Evolutionary conservation across 371 early-diverging fungal genomes (phyloP), one percentile per base, ranked within the genome.

Genomic region (Syncephalastrum contaminatum): DNA sequence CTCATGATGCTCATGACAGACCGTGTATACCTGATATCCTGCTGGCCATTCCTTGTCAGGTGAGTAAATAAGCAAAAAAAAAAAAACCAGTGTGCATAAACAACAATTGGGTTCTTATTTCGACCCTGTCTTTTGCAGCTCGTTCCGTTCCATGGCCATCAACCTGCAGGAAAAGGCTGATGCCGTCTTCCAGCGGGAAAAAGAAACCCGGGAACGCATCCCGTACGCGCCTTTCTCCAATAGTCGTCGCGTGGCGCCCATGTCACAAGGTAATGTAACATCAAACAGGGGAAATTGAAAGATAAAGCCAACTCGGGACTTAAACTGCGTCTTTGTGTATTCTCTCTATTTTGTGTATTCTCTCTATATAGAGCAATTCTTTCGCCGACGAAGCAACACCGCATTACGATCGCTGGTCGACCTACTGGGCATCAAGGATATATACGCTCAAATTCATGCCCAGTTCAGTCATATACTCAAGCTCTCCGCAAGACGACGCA

Each of bases 1-100:
- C 64, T 88, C 30, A 80, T 83, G 70, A 82, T 88, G 64, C 70
- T 88, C 56, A 85, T 84, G 85, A 83, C 85, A 4, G 89, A 88
- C 66, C 70, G 86, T 22, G 80, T 80, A 4, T 87, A 83, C 70
- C 73, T 88, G 13, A 76, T 87, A 14, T 82, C 86, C 49, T 86
- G 82, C 43, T 85, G 86, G 86, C 83, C 86, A 18, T 87, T 86
- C 56, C 64, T 88, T 43, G 83, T 87, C 54, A 81, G 77, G 87
- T 86, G 64, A 47, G 56, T 12, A 21, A 25, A 16, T 20, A 30
- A 25, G 21, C 2, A 52, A 5, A 42, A 41, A 41, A 4, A 52
- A 24, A 52, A 6, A 16, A 52, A 42, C 7, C 1, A 12, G 21
- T 19, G 30, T 16, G 14, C n/a, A 3, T 18, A 3, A 20, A 20